Conservation (phyloP, 805 yeast genomes). For the Lipomyces kockii region DNA sequence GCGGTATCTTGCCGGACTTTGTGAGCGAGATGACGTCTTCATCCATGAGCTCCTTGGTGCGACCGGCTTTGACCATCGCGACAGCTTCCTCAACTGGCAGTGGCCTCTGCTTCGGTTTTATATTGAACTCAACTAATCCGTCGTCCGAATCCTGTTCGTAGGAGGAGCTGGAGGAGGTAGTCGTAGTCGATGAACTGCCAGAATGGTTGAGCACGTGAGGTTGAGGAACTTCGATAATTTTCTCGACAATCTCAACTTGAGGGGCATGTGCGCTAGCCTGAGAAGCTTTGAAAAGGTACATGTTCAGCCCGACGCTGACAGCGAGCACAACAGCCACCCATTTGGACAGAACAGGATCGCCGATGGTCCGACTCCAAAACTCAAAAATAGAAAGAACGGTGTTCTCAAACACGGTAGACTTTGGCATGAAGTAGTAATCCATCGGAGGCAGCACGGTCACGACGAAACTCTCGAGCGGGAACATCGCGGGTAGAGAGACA, state of each 20-base stretch:
- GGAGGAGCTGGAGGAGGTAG: slow-evolving; percentile 36
- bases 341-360: slow-evolving; percentile 81
- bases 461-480: slow-evolving; percentile 32
- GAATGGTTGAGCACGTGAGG: slow-evolving; percentile 39
- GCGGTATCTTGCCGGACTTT: slow-evolving; percentile 76
- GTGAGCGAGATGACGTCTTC: slow-evolving; percentile 77
- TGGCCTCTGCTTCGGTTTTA: slow-evolving; percentile 38
- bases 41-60: slow-evolving; percentile 65
- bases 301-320: slow-evolving; percentile 77
- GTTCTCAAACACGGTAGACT: slow-evolving; percentile 56
- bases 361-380: slow-evolving; percentile 66
- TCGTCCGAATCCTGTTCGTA: slow-evolving; percentile 45
- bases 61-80: slow-evolving; percentile 69
- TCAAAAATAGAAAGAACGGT: slow-evolving; percentile 56
- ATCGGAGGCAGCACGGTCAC: slow-evolving; percentile 49
- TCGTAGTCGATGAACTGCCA: slow-evolving; percentile 31
- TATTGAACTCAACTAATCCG: slow-evolving; percentile 42
- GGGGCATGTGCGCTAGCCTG: slow-evolving; percentile 37
- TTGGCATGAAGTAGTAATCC: slow-evolving; percentile 41
- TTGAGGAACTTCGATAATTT: slow-evolving; percentile 44
- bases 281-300: slow-evolving; percentile 86
- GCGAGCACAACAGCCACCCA: slow-evolving; percentile 72
- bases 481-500: slow-evolving; percentile 17
- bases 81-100: slow-evolving; percentile 62
- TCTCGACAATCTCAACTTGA: slow-evolving; percentile 43